Percentiles rank a stretch among this genome's conserved stretches.
Conservation (phyloP, 768 basidiomycete species). For the Trametes cubensis region DNA sequence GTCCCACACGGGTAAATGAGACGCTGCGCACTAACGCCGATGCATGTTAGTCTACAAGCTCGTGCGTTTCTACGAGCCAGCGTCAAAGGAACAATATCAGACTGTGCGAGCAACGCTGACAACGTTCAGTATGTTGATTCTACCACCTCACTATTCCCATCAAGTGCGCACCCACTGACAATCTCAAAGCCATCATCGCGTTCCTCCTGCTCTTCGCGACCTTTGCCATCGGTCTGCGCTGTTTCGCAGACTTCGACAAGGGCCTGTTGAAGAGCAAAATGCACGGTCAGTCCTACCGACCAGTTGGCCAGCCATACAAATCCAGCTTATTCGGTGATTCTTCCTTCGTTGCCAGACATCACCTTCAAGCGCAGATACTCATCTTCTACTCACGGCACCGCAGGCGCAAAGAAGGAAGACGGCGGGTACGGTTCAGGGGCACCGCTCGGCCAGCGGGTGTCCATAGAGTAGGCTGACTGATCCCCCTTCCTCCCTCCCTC, state of each 20-base stretch:
- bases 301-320: slow-evolving; percentile 34
- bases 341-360: slow-evolving; percentile 45
- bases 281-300: slow-evolving; percentile 60
- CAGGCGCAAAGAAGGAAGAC: slow-evolving; percentile 47
- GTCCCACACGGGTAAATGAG: not conserved
- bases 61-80: slow-evolving; percentile 77
- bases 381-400: slow-evolving; percentile 29
- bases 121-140: slow-evolving; percentile 66
- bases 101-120: slow-evolving; percentile 83
- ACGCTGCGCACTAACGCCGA: not conserved
- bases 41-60: slow-evolving; percentile 71
- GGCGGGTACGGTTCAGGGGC: slow-evolving; percentile 55
- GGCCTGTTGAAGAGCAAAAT: slow-evolving; percentile 76
- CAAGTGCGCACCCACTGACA: not conserved
- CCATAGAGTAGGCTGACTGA: slow-evolving; percentile 61
- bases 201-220: slow-evolving; percentile 76
- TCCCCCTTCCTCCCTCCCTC: too few species aligned
- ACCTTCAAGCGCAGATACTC: slow-evolving; percentile 49
- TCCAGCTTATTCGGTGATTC: slow-evolving; percentile 42
- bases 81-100: slow-evolving; percentile 53
- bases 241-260: slow-evolving; percentile 81
- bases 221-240: slow-evolving; percentile 75
- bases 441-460: slow-evolving; percentile 64
- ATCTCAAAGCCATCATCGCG: slow-evolving; percentile 65
- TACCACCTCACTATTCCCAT: not conserved